Evolutionary conservation across 2,329 filamentous ascomycete species (phyloP), one percentile per base, ranked within the genome.

Genomic region (Ophiostoma novo-ulmi): DNA sequence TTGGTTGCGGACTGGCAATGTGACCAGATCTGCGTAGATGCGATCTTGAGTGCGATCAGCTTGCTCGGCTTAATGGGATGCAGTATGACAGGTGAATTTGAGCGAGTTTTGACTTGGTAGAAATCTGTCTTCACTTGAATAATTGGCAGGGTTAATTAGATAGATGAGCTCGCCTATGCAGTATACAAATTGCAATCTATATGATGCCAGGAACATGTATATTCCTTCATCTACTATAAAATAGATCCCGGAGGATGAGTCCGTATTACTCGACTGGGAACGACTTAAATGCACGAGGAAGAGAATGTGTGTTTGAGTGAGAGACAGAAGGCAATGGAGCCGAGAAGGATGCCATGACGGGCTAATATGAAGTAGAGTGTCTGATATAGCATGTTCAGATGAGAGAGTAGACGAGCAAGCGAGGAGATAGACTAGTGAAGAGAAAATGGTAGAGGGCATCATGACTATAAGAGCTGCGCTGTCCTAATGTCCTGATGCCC

Each of bases 331-430:
- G 5, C 44, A 58, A 41, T 11, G 52, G n/a, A 26, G 52, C 52
- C 22, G 52, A 58, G 20, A 14, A 48, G 52, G n/a, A 58, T 58
- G 52, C 20, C 52, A 22, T 26, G 52, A 26, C 52, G 52, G 52
- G 52, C n/a, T 58, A 22, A 58, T 26, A 58, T 58, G 52, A 58
- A 58, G 22, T 22, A 58, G 52, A 58, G 52, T 26, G n/a, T 58
- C 10, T 58, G 52, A 26, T 58, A 58, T 58, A 58, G 52, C n/a
- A 58, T 58, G 52, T 22, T 55, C n/a, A 14, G n/a, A 55, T 55
- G 48, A 10, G 44, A 20, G 13, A 14, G 8, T 11, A n/a, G 52
- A 22, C 17, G 52, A 26, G 31, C 3, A 31, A 31, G 31, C 31
- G 31, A 31, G 31, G 31, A 1, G 31, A 31, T 31, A 31, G 31